Base-by-base conservation (phyloP, 495 filamentous ascomycete species). In the Neurospora sublineolata region DNA sequence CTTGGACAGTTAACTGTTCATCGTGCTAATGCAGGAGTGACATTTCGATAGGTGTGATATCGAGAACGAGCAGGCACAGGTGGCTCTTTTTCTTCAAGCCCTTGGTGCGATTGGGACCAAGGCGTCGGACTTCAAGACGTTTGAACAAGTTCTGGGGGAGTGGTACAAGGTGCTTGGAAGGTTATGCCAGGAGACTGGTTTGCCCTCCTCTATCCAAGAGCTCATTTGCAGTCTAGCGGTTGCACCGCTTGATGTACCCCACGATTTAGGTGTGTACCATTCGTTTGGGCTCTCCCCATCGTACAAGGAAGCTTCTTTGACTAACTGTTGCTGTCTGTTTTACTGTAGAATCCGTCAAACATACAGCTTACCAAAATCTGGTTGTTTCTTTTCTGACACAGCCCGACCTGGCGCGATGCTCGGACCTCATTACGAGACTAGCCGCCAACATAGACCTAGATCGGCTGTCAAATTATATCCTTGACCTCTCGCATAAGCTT, bases 341-440 rank as follows among this genome's bases (percentile, higher is more conserved):
- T 38, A 27, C 7, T 52, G 37, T 69, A 78, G 76, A 67, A 7
- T 44, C 44, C 12, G 72, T 75, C 39, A 73, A 40, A 18, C 36
- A 75, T 18, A 64, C 68, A 3, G 78, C 79, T 0, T 84, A 84
- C 70, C 73, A 77, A n/a, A 75, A 77, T 8, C 79, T 84, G 72
- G 81, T 81, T 9, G 75, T 76, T 58, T 77, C 76, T 16, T 83
- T 83, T 69, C 70, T 84, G 16, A 80, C 80, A 18, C 75, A 76
- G 23, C 68, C 67, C 11, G 74, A 76, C n/a, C 14, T 79, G 18
- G 23, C 23, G 4, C 36, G 75, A 5, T 78, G 78, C 40, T 75
- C 78, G 64, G 14, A 36, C 18, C 72, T 78, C 42, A 27, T 76
- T 10, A 44, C 6, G 39, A 30, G 23, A 2, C 79, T 80, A 37